Base-by-base conservation (phyloP, 371 early-diverging fungal genomes). In the Fennellomyces sp. region DNA sequence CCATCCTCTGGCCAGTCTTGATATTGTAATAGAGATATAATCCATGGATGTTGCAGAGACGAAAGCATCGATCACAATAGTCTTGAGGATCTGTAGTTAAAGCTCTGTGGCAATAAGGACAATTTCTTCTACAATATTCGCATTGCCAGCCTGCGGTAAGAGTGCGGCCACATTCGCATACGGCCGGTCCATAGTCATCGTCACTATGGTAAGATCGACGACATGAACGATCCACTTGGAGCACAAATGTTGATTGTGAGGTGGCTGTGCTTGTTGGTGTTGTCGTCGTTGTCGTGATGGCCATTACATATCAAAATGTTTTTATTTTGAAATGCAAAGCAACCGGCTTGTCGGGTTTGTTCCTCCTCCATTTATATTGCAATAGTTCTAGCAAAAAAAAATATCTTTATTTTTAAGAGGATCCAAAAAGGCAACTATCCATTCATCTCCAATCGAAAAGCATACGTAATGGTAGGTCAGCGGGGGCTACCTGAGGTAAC, bases 21-120 rank as follows among this genome's bases (percentile, higher is more conserved):
- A 45, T 25, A 23, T 45, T 21, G n/a, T 45, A 45, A 23, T n/a
- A 23, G 23, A 23, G 45, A 23, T 45, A 45, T 5, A 35, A 13
- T 13, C 73, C 73, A 61, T 72, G 72, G 3, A 38, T 28, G 19
- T 56, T 28, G 50, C 76, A 73, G 15, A 50, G 30, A 28, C 47
- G 53, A 50, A 56, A 75, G 30, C 76, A 75, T 31, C 76, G 52
- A 28, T 64, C 68, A 50, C 76, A 75, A 52, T 63, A 72, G 35
- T 72, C 73, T 3, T 63, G 49, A 3, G 59, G 54, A 50, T 67
- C 61, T 1, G 58, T 53, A 17, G 70, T 61, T 29, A 75, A 45
- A 3, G 70, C 63, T 25, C 76, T 53, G 29, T 75, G 58, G 35
- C 76, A 75, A 27, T 60, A 21, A 10, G 68, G 33, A 49, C 76